These are phyloP conservation scores for Cladosporium sp. DNA, from an alignment of 2,329 filamentous ascomycete species.

Conservation along the genomic window DNA sequence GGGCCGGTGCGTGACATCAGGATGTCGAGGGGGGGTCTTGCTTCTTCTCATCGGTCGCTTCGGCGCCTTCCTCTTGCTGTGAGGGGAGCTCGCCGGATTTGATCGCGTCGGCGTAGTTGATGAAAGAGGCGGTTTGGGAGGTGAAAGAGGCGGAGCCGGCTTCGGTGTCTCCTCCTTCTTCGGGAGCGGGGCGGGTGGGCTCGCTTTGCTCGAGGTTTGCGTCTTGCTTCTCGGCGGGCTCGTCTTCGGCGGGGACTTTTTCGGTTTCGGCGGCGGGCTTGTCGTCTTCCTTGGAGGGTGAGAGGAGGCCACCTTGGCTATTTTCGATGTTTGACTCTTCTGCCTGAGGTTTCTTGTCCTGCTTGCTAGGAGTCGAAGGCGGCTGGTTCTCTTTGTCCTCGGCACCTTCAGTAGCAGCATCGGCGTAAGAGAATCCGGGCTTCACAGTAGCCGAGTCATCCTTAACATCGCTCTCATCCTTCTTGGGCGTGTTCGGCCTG, in stretches of 20 bases:
- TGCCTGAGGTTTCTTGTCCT: slow-evolving; percentile 5
- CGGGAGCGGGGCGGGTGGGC: slow-evolving; percentile 17
- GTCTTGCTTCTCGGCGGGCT: slow-evolving; percentile 23
- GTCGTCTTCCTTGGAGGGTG: slow-evolving; percentile 3
- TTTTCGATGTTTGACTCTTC: not conserved
- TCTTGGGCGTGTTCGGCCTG: slow-evolving; percentile 2
- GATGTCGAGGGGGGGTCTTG: too few species aligned
- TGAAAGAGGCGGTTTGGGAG: slow-evolving; percentile 12
- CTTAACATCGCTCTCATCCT: slow-evolving; percentile 2
- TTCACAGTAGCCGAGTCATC: slow-evolving; percentile 5
- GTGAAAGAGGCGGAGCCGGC: not conserved
- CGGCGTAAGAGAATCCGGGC: not conserved
- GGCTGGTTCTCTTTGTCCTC: slow-evolving; percentile 9
- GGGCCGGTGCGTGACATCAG: slow-evolving; percentile 12
- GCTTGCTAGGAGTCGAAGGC: slow-evolving; percentile 6
- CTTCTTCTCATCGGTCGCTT: too few species aligned
- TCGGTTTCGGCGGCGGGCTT: slow-evolving; percentile 13
- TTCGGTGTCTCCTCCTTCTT: slow-evolving; percentile 3
- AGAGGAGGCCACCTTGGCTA: slow-evolving; percentile 4
- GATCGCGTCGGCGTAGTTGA: slow-evolving; percentile 19
- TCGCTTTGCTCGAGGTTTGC: slow-evolving; percentile 20
- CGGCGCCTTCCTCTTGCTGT: not conserved
- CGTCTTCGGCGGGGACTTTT: slow-evolving; percentile 12
- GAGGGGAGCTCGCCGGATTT: not conserved
- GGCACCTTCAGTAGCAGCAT: not conserved